Base-by-base conservation (phyloP, 495 filamentous ascomycete species). In the Mytilinidion resinicola region DNA sequence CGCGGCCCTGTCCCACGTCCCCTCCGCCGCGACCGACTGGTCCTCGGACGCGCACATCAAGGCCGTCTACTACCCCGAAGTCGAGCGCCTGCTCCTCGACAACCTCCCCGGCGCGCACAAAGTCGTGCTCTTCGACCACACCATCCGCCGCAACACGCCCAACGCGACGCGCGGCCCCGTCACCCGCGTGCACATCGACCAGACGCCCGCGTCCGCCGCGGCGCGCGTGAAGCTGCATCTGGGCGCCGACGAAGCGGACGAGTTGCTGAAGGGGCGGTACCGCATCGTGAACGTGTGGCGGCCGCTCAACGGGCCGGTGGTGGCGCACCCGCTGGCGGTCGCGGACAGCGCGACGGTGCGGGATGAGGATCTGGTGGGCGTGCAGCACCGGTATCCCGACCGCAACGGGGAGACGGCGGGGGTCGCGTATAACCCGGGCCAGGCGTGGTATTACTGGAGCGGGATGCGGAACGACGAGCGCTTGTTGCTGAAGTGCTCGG, bases 271-370 rank as follows among this genome's bases (percentile, higher is more conserved):
- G 11, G 80, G 78, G 0, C 79, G 90, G 0, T 88, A 86, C 73
- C 81, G 89, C 46, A 89, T 96, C 61, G 78, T 96, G 62, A 96
- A 95, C 66, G 86, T 96, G 10, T 96, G 90, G 90, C 78, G 89
- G 0, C 85, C 90, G 0, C 71, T 95, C 10, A 88, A 86, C 64
- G 78, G 78, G n/a, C 82, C 87, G 0, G 82, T 96, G 0, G 81
- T 85, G 61, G 75, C 81, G 0, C 77, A 72, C 43, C 90, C 90
- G 21, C 73, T 95, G 1, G 90, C 80, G 0, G 85, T 90, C 61
- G 89, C 87, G 0, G 81, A 82, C 34, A 82, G 81, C 34, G 57
- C 76, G 0, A 78, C 80, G 0, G 77, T 91, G 0, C 63, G 70
- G 0, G 79, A 86, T 52, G 75, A 74, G 4, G 89, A 91, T 66